Conservation (phyloP, 139 green algal species). For the Bryopsis sp. region DNA sequence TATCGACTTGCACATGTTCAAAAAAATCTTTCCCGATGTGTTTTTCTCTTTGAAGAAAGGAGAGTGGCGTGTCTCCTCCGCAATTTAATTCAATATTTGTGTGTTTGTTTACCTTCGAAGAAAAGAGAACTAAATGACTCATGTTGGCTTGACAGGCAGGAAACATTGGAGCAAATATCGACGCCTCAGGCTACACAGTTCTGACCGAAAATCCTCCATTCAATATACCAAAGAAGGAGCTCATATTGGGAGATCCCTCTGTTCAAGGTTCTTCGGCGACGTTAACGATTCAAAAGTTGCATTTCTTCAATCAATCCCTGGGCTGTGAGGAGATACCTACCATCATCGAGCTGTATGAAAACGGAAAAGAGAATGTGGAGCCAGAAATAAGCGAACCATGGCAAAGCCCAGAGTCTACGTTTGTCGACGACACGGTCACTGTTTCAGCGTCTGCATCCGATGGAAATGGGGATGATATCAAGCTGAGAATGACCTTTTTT, state of each 20-base stretch:
- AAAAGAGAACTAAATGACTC: too few relatives aligned
- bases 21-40: too few relatives aligned
- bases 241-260: neutral
- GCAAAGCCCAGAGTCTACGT: constrained; percentile 5
- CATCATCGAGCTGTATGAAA: neutral
- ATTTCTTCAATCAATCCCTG: neutral
- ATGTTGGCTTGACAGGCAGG: too few relatives aligned
- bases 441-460: neutral
- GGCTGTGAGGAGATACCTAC: neutral
- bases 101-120: too few relatives aligned
- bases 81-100: too few relatives aligned
- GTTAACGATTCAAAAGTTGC: neutral
- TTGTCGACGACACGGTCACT: constrained; percentile 17
- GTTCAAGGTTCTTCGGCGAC: neutral
- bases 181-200: too few relatives aligned
- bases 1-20: too few relatives aligned
- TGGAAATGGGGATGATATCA: constrained; percentile 17
- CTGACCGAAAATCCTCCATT: neutral
- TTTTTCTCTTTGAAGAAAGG: too few relatives aligned
- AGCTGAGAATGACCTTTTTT: constrained; percentile 24
- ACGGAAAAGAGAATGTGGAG: neutral
- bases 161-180: too few relatives aligned
- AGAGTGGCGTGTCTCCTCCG: too few relatives aligned
- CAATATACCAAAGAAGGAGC: neutral
- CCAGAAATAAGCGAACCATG: neutral